Percentiles rank a stretch among this genome's conserved stretches.
phyloP scores from a whole-genome alignment of 1,284 basidiomycete species.

The Puccinia coronata region DNA sequence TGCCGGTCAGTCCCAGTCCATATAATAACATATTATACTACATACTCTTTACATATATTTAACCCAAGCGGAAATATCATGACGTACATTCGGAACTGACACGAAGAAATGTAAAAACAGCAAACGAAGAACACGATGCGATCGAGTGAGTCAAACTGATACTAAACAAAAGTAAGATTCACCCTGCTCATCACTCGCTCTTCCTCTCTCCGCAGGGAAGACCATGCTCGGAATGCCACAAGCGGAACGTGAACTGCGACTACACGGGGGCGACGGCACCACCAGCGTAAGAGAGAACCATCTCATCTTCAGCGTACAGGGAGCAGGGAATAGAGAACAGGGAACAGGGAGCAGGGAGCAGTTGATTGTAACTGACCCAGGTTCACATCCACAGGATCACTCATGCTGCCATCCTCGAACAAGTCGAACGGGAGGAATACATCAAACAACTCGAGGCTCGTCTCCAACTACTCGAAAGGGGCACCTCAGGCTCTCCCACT shows the following conservation, averaged over 20 bases:
- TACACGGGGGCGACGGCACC: constrained; percentile 29
- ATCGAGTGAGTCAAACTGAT: constrained; percentile 32
- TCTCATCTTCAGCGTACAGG: not conserved
- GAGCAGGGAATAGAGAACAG: no score
- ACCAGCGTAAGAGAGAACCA: constrained; percentile 17
- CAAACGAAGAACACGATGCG: constrained; percentile 29
- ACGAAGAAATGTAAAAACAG: not conserved
- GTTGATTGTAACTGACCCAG: no score
- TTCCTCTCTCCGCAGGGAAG: constrained; percentile 5
- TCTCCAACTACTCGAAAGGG: constrained; percentile 28
- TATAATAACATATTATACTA: no score
- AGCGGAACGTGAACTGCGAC: constrained; percentile 32
- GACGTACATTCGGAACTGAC: no score
- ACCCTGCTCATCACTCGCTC: no score
- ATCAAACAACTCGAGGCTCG: constrained; percentile 28
- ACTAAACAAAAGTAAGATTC: no score
- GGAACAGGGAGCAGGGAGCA: not conserved
- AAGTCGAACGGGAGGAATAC: constrained; percentile 30
- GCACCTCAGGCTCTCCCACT: not conserved
- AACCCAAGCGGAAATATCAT: no score
- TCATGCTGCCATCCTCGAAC: not conserved
- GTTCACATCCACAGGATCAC: not conserved
- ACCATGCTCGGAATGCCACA: constrained; percentile 43
- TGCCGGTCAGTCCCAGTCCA: constrained; percentile 50
- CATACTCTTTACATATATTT: no score